Evolutionary conservation across 2,329 filamentous ascomycete species (phyloP), one percentile per base, ranked within the genome.

Genomic region (Reticulascus tulasneorum): DNA sequence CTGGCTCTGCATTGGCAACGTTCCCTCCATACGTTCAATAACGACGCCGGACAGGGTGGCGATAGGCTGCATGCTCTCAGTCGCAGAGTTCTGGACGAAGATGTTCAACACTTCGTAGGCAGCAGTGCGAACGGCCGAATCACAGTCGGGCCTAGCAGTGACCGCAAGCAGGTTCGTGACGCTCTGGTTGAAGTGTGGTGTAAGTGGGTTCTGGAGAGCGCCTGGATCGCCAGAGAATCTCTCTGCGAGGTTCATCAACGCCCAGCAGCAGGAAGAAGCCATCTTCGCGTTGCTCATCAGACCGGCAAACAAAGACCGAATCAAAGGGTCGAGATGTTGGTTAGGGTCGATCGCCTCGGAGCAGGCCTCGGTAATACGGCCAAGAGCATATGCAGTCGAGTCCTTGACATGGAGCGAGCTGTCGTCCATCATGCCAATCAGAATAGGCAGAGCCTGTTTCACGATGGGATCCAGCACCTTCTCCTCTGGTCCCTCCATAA

Each of bases 251-350:
- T 97, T 98, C 87, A 98, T 97, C 49, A 98, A 69, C 21, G 93
- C 90, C 93, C 94, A 96, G 70, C 93, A 98, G 79, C 93, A 97
- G 20, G 93, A 98, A 37, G 88, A 82, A 21, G 91, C 93, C 82
- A 98, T 98, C 77, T 94, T 96, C 42, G 89, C 84, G 59, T 85
- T 93, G 67, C 86, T 91, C 41, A 87, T 80, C 41, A 98, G 75
- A 33, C 91, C 93, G 50, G 82, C 80, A 70, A 98, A 98, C 9
- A 98, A 77, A 25, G 90, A 86, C 38, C 81, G 79, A 54, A 98
- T 91, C 45, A 98, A 73, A 15, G 84, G 79, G 46, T 89, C 85
- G 6, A 98, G 77, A 58, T 96, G 88, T 46, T 82, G 73, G 49
- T 77, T 71, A 25, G 88, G 84, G 59, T 98, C 91, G 54, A 98